A percentile compares a stretch with the other conserved stretches of the same genome.
Evolutionary conservation across 2,329 filamentous ascomycete species (phyloP).

Genomic region (Sporothrix brunneoviolacea): DNA sequence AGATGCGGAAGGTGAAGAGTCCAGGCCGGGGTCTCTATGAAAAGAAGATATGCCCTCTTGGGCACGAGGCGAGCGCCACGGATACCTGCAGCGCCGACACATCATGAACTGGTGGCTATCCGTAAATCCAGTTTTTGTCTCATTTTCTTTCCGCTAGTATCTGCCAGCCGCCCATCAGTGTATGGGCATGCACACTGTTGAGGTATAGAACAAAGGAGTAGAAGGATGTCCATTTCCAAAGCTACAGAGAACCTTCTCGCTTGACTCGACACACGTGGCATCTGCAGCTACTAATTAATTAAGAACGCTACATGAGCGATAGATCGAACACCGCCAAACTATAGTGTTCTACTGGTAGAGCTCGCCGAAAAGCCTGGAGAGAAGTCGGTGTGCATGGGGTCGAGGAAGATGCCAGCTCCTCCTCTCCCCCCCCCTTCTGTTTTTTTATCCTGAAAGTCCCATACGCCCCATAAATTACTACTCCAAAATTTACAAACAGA

Average conservation of each 20-base stretch:
- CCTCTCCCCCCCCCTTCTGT: neutral
- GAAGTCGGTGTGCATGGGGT: constrained; percentile 10
- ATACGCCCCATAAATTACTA: too few species aligned
- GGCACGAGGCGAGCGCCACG: constrained; percentile 9
- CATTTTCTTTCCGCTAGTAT: neutral
- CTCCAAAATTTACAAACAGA: too few species aligned
- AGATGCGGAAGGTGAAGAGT: neutral
- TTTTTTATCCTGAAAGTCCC: too few species aligned
- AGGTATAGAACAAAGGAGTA: constrained; percentile 2
- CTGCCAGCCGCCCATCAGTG: constrained; percentile 8
- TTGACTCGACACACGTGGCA: constrained; percentile 53
- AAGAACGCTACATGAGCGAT: neutral
- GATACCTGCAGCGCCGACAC: constrained; percentile 16
- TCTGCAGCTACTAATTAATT: constrained; percentile 14
- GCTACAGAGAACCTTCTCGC: constrained; percentile 26
- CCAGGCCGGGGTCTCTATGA: too few species aligned
- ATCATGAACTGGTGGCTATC: constrained; percentile 9
- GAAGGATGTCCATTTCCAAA: neutral
- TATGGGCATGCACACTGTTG: neutral
- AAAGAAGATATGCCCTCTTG: too few species aligned
- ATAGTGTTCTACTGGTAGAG: neutral
- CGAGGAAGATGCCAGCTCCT: neutral
- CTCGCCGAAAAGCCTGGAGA: neutral
- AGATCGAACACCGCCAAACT: constrained; percentile 4
- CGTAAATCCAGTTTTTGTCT: constrained; percentile 1